Percentiles rank a stretch among this genome's conserved stretches.
Conservation (phyloP, 768 basidiomycete genomes). For the Amanita subjunquillea region DNA sequence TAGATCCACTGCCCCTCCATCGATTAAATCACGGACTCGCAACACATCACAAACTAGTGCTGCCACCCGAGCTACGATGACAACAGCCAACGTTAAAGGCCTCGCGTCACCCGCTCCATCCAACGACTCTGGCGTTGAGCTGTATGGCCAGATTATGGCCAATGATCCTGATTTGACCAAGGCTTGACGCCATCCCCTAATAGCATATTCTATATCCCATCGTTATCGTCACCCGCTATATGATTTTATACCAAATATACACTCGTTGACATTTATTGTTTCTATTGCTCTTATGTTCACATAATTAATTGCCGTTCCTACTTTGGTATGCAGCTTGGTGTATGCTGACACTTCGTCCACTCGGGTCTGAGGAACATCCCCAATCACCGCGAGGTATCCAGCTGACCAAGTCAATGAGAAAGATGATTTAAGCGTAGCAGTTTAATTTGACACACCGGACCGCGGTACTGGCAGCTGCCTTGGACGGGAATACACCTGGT, state of each 20-base stretch:
- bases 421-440: not conserved
- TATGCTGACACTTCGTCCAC: conserved; percentile 90
- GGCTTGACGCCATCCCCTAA: conserved; percentile 5
- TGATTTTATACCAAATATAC: conserved; percentile 3
- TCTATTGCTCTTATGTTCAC: conserved; percentile 4
- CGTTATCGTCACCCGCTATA: conserved; percentile 5
- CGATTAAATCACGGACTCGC: conserved; percentile 46
- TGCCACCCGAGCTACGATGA: conserved; percentile 28
- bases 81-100: conserved; percentile 22
- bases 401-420: conserved; percentile 23
- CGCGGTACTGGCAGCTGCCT: conserved; percentile 82
- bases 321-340: conserved; percentile 81
- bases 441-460: conserved; percentile 53
- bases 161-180: conserved; percentile 61
- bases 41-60: conserved; percentile 68
- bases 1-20: conserved; percentile 24
- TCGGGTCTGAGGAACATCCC: conserved; percentile 93
- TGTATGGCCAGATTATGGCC: conserved; percentile 75
- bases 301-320: conserved; percentile 10
- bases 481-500: conserved; percentile 73
- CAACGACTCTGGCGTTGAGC: conserved; percentile 75
- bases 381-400: conserved; percentile 96
- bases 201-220: conserved; percentile 7
- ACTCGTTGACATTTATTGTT: conserved; percentile 5
- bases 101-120: conserved; percentile 65